These are phyloP conservation scores for Xylariaceae sp. DNA, from an alignment of 2,329 filamentous ascomycete species.

Conservation along the genomic window DNA sequence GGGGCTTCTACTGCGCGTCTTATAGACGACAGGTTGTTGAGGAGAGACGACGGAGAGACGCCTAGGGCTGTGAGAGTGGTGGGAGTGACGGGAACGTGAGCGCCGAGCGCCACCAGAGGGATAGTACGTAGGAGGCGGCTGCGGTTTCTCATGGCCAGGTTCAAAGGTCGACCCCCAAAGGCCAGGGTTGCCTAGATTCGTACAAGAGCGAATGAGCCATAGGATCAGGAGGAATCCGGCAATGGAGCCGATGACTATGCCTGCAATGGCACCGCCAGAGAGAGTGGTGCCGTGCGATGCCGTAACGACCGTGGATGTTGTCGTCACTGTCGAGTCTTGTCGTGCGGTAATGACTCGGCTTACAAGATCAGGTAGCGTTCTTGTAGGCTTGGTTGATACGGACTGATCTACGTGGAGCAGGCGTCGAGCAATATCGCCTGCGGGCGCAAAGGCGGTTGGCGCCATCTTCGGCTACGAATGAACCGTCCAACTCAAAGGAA, in stretches of 20 bases:
- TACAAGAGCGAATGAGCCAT: slow-evolving; percentile 47
- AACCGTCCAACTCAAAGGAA: too few species aligned
- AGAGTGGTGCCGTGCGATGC: slow-evolving; percentile 28
- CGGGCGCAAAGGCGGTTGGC: slow-evolving; percentile 12
- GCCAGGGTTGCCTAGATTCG: slow-evolving; percentile 34
- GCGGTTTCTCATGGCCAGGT: slow-evolving; percentile 25
- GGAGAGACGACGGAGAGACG: slow-evolving; percentile 20
- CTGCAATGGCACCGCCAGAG: slow-evolving; percentile 49
- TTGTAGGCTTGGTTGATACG: slow-evolving; percentile 20
- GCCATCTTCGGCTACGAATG: slow-evolving; percentile 15
- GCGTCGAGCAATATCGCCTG: slow-evolving; percentile 7
- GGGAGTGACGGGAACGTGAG: slow-evolving; percentile 14
- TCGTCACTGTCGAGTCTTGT: slow-evolving; percentile 14
- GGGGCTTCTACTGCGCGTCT: slow-evolving; percentile 22
- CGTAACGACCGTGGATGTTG: slow-evolving; percentile 28
- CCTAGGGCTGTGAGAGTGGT: slow-evolving; percentile 16
- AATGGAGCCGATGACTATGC: slow-evolving; percentile 50
- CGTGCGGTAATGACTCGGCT: slow-evolving; percentile 23
- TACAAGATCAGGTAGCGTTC: slow-evolving; percentile 23
- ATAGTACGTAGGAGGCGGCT: slow-evolving; percentile 5
- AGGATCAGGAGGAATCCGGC: slow-evolving; percentile 44
- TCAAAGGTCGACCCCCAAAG: slow-evolving; percentile 29
- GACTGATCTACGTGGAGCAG: slow-evolving; percentile 10
- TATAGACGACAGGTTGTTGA: slow-evolving; percentile 22
- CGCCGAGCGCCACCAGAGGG: slow-evolving; percentile 20